Evolutionary conservation across 305 asterid genomes (phyloP), one percentile per base, ranked within the genome.

Genomic region (Nicotiana rustica): DNA sequence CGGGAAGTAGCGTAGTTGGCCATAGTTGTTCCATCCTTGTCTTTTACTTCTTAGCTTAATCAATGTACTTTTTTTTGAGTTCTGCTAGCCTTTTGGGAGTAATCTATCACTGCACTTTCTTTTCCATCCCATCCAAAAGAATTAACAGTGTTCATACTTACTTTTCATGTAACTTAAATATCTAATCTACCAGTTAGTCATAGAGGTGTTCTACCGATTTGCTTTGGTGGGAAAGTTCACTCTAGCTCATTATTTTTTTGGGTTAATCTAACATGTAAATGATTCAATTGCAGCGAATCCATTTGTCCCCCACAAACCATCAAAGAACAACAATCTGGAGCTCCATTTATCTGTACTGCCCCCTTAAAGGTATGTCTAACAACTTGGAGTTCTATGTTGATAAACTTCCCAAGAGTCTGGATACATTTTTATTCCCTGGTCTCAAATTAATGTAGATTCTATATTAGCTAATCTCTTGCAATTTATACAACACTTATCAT

Each of bases 301-400:
- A 41, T 78, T 49, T 88, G 91, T 61, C 79, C 78, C 8, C 83
- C 81, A 12, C 75, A 59, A 19, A 65, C 78, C 1, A 56, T 52
- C 2, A 36, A 71, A 3, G 8, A 18, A 29, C 67, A 73, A 70
- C 65, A 81, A 75, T 2, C 14, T 68, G 55, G 55, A 68, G 76
- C 84, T 57, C 91, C 89, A 64, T 83, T 56, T 82, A 70, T 86
- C 35, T 88, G 89, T 85, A 84, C 89, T 21, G 85, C 89, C 29
- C 91, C 91, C 3, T 84, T 88, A 6, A 88, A 88, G 89, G 91
- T 85, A 4, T 31, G 57, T 12, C 2, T 59, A 17, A 6, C 44
- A 38, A 38, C 44, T 38, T 38, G 44, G 9, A 38, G 44, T 38
- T 38, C 47, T 8, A 38, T 38, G 47, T 38, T 38, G 47, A 38